These are phyloP conservation scores for Austropuccinia psidii DNA, from an alignment of 1,284 basidiomycete species.

Conservation along the genomic window DNA sequence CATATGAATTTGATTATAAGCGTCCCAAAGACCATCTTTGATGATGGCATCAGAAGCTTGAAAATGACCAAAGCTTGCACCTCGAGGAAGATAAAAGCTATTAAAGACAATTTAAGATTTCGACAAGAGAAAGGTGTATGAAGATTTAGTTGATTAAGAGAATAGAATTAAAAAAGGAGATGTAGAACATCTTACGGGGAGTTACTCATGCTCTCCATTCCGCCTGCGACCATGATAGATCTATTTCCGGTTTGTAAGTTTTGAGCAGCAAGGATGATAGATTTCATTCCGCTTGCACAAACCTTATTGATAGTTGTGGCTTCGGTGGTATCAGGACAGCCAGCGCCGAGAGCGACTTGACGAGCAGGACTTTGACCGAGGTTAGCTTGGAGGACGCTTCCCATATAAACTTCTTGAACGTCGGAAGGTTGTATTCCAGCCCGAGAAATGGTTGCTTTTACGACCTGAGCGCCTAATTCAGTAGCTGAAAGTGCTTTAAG, in stretches of 20 bases:
- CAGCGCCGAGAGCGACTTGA: constrained; percentile 68
- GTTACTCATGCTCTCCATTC: constrained; percentile 52
- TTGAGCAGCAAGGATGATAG: constrained; percentile 50
- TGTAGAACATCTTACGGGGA: constrained; percentile 49
- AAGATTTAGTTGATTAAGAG: background rate
- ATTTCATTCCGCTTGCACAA: constrained; percentile 52
- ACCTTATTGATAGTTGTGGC: constrained; percentile 91
- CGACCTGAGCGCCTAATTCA: constrained; percentile 77
- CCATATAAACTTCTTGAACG: constrained; percentile 93
- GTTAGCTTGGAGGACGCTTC: constrained; percentile 57
- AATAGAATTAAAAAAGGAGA: constrained; percentile 8
- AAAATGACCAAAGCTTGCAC: constrained; percentile 81
- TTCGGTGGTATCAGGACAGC: constrained; percentile 73
- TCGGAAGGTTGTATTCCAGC: constrained; percentile 69
- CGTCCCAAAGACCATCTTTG: constrained; percentile 89
- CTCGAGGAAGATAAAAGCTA: constrained; percentile 85
- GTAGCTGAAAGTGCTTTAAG: constrained; percentile 83
- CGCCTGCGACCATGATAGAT: constrained; percentile 49
- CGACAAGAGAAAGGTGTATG: constrained; percentile 37
- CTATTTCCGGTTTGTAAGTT: constrained; percentile 50
- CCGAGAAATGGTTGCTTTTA: constrained; percentile 79
- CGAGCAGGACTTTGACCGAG: constrained; percentile 51
- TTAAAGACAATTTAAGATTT: background rate
- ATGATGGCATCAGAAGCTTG: constrained; percentile 79
- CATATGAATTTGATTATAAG: constrained; percentile 93